Percentiles rank a stretch among this genome's conserved stretches.
These are phyloP conservation scores for Geosmithia morbida DNA, from an alignment of 2,329 filamentous ascomycete genomes.

Conservation along the genomic window DNA sequence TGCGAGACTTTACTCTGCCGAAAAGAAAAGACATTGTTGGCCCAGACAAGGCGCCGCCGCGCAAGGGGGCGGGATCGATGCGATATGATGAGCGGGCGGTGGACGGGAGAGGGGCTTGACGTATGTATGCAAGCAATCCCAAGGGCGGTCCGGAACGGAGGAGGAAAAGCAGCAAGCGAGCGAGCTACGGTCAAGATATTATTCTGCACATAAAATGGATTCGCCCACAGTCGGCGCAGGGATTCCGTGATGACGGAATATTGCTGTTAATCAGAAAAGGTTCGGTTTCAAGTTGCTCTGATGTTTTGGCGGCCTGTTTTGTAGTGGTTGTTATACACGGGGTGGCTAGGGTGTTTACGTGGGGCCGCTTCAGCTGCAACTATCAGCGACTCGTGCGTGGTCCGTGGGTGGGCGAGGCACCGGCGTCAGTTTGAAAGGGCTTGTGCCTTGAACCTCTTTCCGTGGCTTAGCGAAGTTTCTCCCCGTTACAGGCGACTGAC, in stretches of 20 bases:
- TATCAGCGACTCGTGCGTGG: background rate
- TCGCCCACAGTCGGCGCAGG: background rate
- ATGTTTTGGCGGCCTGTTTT: background rate
- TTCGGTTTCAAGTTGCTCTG: background rate
- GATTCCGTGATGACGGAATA: background rate
- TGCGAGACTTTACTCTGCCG: constrained; percentile 34
- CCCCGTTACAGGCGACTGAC: too few relatives aligned
- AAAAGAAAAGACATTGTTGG: constrained; percentile 39
- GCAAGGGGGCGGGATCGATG: background rate
- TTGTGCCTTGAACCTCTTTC: too few relatives aligned
- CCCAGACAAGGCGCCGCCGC: background rate
- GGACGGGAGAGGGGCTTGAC: background rate
- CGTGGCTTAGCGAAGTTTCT: too few relatives aligned
- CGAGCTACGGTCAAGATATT: background rate
- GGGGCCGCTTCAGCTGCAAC: background rate
- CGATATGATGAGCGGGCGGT: background rate
- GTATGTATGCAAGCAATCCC: background rate
- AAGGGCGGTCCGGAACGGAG: too few relatives aligned
- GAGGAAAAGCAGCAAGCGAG: background rate
- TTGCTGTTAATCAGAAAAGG: background rate
- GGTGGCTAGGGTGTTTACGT: background rate
- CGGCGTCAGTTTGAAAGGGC: too few relatives aligned
- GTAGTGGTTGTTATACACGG: background rate
- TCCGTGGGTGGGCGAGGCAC: background rate
- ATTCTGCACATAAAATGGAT: background rate